phyloP scores from a whole-genome alignment of 257 asterid genomes.

The Przewalskia tangutica region DNA sequence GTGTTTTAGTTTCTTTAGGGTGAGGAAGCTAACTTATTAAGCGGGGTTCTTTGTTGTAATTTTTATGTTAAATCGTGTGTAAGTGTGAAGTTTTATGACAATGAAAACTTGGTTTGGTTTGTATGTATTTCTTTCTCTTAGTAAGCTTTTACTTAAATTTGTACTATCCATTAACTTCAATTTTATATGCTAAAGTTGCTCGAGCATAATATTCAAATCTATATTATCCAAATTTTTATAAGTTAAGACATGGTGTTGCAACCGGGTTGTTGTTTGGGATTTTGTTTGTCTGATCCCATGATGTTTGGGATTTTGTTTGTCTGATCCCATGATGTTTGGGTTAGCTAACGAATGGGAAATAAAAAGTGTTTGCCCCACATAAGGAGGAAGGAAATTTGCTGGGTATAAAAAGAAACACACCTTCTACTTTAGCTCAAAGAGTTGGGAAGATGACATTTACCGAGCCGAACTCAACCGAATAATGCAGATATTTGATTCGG shows the following conservation, averaged over 20 bases:
- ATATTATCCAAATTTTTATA: neutral
- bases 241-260: neutral
- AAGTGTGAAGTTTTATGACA: neutral
- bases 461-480: no score
- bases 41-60: neutral
- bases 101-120: neutral
- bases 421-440: no score
- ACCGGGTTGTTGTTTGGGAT: neutral
- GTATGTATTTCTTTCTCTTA: neutral
- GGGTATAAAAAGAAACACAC: neutral
- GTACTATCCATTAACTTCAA: neutral
- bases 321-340: neutral
- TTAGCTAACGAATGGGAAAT: neutral
- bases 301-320: neutral
- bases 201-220: neutral
- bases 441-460: neutral
- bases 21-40: neutral
- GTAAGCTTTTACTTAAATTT: neutral
- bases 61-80: neutral
- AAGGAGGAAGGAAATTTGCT: neutral
- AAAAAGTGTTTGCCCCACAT: no score
- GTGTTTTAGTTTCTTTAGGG: neutral
- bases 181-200: neutral
- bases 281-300: no score
- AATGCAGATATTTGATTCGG: no score